Evolutionary conservation across 345 rosid species (phyloP).

Genomic region (Ricinus communis): DNA sequence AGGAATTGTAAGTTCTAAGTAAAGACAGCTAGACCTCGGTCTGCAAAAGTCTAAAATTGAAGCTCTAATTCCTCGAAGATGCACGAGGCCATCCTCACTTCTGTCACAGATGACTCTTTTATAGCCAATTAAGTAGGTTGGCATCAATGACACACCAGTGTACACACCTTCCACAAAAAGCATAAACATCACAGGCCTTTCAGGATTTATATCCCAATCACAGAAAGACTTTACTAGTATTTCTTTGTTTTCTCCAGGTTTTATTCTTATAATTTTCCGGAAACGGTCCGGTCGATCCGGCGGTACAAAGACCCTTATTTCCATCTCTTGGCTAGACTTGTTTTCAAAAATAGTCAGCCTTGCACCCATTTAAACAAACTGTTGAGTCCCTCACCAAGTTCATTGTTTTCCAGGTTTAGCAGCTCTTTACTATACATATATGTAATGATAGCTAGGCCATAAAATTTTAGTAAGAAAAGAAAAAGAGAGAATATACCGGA

Average conservation of each 20-base stretch:
- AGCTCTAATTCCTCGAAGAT: not conserved
- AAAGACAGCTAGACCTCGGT: not conserved
- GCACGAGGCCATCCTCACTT: not conserved
- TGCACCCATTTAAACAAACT: not conserved
- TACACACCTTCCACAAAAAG: not conserved
- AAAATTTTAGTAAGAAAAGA: too few relatives aligned
- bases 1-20: too few relatives aligned
- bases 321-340: not conserved
- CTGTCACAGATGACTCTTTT: not conserved
- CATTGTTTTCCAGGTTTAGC: not conserved
- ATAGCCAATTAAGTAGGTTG: not conserved
- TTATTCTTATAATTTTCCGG: not conserved
- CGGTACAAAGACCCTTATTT: not conserved
- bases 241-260: not conserved
- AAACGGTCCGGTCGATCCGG: not conserved
- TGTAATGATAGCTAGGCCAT: not conserved
- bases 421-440: not conserved
- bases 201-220: not conserved
- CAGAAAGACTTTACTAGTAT: not conserved
- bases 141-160: not conserved
- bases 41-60: not conserved
- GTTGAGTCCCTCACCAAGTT: not conserved
- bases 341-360: not conserved
- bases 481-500: not conserved
- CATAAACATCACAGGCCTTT: not conserved